Conservation (phyloP, 306 rosid species). For the Coriaria nepalensis region DNA sequence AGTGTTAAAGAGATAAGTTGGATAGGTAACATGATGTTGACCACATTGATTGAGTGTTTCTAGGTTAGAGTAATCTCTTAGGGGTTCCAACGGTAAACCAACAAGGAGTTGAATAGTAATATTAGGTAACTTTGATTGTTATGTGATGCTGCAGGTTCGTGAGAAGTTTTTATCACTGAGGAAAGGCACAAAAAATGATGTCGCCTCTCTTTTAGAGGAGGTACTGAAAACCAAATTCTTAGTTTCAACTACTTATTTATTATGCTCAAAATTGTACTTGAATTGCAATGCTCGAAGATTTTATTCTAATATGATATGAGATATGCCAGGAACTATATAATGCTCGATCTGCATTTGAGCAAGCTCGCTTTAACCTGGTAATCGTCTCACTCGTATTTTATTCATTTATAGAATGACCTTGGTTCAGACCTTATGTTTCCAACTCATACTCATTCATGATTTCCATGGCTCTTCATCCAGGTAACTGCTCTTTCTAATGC, state of each 20-base stretch:
- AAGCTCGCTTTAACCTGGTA: constrained; percentile 90
- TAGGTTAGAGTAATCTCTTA: too few species aligned
- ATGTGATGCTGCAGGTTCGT: constrained; percentile 54
- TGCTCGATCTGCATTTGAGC: constrained; percentile 88
- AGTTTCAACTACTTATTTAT: constrained; percentile 3
- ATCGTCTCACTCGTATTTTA: constrained; percentile 10
- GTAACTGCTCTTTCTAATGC: constrained; percentile 87
- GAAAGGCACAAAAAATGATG: constrained; percentile 81
- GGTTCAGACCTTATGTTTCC: background rate
- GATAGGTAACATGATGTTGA: too few species aligned
- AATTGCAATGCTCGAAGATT: constrained; percentile 11
- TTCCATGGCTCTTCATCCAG: constrained; percentile 27
- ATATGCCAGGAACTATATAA: constrained; percentile 83
- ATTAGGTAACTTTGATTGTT: background rate
- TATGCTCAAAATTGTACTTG: background rate
- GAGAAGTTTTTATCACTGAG: constrained; percentile 83
- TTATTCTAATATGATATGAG: constrained; percentile 20
- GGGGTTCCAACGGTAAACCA: too few species aligned
- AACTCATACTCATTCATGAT: constrained; percentile 7
- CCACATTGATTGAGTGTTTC: too few species aligned
- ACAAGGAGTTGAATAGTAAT: too few species aligned
- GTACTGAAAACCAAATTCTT: constrained; percentile 24
- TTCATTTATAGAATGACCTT: background rate
- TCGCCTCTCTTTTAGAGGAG: constrained; percentile 75
- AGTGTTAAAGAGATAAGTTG: too few species aligned